Base-by-base conservation (phyloP, 2,329 filamentous ascomycete species). In the Aureobasidium leucospermi region DNA sequence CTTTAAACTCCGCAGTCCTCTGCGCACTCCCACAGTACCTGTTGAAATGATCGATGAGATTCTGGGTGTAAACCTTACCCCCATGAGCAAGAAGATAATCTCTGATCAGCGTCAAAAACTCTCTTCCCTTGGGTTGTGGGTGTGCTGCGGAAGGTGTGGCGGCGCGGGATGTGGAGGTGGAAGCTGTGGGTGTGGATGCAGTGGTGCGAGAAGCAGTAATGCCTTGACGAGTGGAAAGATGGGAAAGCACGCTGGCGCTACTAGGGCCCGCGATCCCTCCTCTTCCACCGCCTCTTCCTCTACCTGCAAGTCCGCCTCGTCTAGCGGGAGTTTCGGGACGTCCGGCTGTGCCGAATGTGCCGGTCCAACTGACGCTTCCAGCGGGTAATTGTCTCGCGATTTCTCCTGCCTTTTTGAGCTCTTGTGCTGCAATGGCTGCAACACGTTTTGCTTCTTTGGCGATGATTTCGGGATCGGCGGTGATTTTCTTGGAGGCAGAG, bases 361-460 rank as follows among this genome's bases (percentile, higher is more conserved):
- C 93, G 0, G 93, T 97, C 93, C 93, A 97, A 0, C 93, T 96
- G 8, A 94, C 89, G 0, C 89, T 90, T 7, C 93, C 93, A 34
- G 90, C 86, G 0, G 89, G 89, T 1, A 93, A 78, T 8, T 78
- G 81, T 10, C 85, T 81, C 2, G 92, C 90, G 32, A 86, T 81
- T 68, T 92, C 84, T 43, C 84, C 85, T 9, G 90, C 86, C 61
- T 84, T 84, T 32, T 85, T 84, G 1, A 97, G 82, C 64, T 90
- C 87, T 23, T 82, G 82, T 0, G 90, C 90, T 1, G 93, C 92
- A 67, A 88, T 79, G 0, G 86, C 84, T 2, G 91, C 92, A 2
- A 95, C 84, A 39, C 85, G 83, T 67, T 87, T 86, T 0, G 93
- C 93, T 73, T 96, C 91, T 9, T 85, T 83, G 65, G 90, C 86